phyloP scores from a whole-genome alignment of 305 asterid species.

The Rubia peregrina region DNA sequence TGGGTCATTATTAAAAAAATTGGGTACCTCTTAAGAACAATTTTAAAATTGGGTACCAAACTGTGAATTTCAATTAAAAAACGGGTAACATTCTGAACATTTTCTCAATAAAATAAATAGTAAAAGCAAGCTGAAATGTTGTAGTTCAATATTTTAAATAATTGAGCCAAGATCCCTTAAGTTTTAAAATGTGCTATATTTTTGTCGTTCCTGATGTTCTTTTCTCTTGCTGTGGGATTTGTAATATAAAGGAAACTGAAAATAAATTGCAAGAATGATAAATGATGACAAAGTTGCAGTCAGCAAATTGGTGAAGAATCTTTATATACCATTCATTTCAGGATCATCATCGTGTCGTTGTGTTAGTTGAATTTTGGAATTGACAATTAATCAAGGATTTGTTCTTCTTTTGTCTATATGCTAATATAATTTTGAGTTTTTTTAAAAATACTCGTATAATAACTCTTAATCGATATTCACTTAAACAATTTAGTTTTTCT shows the following conservation, averaged over 20 bases:
- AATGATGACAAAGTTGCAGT: conserved; percentile 6
- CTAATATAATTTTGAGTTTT: background rate
- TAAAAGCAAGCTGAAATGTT: no score
- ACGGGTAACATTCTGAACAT: no score
- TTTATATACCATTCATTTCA: background rate
- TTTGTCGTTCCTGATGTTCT: background rate
- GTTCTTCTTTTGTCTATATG: background rate
- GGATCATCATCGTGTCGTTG: background rate
- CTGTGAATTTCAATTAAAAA: no score
- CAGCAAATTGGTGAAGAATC: conserved; percentile 14
- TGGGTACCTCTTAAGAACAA: no score
- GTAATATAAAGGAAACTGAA: background rate
- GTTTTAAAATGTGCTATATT: background rate
- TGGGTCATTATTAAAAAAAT: no score
- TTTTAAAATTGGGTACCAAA: no score
- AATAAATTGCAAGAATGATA: background rate
- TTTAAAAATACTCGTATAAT: no score
- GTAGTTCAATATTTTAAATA: background rate
- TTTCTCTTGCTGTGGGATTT: background rate
- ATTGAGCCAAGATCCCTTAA: background rate
- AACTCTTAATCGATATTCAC: no score
- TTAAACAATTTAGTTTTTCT: no score
- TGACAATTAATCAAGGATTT: background rate
- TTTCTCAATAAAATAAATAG: no score
- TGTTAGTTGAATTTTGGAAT: background rate